A percentile compares a stretch with the other conserved stretches of the same genome.
Evolutionary conservation across 1,284 basidiomycete species (phyloP).

Genomic region (Pterulicium gracile): DNA sequence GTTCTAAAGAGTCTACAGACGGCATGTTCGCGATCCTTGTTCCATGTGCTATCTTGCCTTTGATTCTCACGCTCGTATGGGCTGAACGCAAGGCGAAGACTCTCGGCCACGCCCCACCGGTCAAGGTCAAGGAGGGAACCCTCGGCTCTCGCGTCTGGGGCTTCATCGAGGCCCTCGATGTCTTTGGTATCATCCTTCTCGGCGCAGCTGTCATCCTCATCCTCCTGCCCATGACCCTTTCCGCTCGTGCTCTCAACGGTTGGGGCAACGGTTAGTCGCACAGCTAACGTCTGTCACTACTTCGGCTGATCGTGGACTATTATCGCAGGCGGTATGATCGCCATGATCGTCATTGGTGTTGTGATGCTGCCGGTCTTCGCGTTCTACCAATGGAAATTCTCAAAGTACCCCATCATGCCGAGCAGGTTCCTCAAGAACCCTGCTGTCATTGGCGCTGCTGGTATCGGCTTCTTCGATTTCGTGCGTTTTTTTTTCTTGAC

Average conservation of each 20-base stretch:
- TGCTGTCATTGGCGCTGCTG: constrained; percentile 46
- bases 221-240: constrained; percentile 58
- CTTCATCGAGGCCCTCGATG: constrained; percentile 41
- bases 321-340: constrained; percentile 37
- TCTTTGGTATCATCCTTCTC: constrained; percentile 59
- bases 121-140: constrained; percentile 3
- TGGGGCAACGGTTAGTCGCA: constrained; percentile 34
- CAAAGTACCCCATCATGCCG: constrained; percentile 41
- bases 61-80: constrained; percentile 58
- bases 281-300: neutral
- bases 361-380: constrained; percentile 32
- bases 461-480: constrained; percentile 67
- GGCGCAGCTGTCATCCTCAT: constrained; percentile 50
- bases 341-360: constrained; percentile 41
- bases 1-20: constrained; percentile 24
- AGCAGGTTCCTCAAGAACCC: constrained; percentile 46
- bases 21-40: constrained; percentile 61
- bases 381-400: constrained; percentile 38
- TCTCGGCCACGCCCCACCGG: constrained; percentile 27
- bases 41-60: constrained; percentile 40
- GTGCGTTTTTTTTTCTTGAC: constrained; percentile 22
- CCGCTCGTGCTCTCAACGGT: constrained; percentile 26
- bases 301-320: neutral
- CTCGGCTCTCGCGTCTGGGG: constrained; percentile 16
- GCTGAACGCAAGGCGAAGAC: constrained; percentile 54